A percentile compares a stretch with the other conserved stretches of the same genome.
These are phyloP conservation scores for Rehmannia glutinosa DNA, from an alignment of 257 asterid species.

Conservation along the genomic window DNA sequence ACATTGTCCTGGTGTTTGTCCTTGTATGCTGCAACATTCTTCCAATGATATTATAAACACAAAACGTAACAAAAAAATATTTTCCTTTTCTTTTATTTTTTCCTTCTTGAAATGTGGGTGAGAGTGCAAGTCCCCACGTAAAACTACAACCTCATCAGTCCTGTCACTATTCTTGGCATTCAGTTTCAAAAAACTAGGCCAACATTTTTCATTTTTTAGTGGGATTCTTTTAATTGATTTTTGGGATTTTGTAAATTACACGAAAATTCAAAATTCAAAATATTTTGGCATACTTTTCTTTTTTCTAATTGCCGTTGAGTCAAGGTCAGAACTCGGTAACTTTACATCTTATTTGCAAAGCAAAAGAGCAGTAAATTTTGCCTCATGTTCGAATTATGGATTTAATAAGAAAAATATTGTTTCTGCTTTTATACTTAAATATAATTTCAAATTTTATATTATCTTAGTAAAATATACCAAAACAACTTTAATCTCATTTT, in stretches of 20 bases:
- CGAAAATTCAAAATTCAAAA: not conserved
- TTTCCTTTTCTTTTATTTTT: not conserved
- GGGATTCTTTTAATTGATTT: not conserved
- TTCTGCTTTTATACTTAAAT: too few species aligned
- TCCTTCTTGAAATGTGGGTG: conserved; percentile 13
- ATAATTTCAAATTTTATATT: too few species aligned
- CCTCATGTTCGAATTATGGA: too few species aligned
- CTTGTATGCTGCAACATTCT: conserved; percentile 51
- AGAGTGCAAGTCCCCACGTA: conserved; percentile 27
- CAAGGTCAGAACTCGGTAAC: too few species aligned
- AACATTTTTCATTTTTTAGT: not conserved
- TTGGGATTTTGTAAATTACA: not conserved
- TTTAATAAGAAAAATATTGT: too few species aligned
- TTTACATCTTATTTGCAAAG: too few species aligned
- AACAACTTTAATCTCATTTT: too few species aligned
- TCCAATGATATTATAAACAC: conserved; percentile 30
- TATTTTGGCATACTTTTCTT: too few species aligned
- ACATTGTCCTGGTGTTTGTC: conserved; percentile 42
- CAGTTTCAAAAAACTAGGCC: conserved; percentile 7
- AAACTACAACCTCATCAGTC: conserved; percentile 32
- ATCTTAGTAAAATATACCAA: too few species aligned
- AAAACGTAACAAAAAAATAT: not conserved
- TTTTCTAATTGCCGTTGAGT: too few species aligned
- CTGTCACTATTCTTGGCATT: conserved; percentile 39
- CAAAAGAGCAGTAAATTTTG: too few species aligned